These are phyloP conservation scores for Psidium guajava DNA, from an alignment of 345 rosid genomes.

Conservation along the genomic window DNA sequence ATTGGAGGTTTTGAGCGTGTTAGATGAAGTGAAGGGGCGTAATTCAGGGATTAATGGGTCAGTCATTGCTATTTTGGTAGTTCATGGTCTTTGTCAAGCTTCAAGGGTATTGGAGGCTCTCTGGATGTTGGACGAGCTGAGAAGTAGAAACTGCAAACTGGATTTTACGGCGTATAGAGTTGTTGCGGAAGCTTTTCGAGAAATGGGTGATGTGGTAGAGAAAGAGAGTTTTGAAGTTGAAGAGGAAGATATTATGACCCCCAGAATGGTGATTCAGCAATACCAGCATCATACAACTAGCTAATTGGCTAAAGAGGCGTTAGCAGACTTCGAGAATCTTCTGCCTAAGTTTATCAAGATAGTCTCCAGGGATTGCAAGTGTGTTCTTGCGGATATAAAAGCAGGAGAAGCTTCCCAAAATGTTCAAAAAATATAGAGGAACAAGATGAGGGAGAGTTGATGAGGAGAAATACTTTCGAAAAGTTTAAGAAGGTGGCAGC, in stretches of 20 bases:
- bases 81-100: constrained; percentile 58
- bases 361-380: constrained; percentile 95
- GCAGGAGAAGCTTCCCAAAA: constrained; percentile 33
- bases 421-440: constrained; percentile 34
- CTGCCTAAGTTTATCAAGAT: constrained; percentile 80
- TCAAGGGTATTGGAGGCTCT: constrained; percentile 55
- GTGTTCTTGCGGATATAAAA: constrained; percentile 70
- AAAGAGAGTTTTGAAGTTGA: constrained; percentile 60
- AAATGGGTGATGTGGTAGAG: constrained; percentile 37
- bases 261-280: constrained; percentile 94
- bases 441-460: constrained; percentile 41
- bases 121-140: constrained; percentile 55
- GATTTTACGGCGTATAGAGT: constrained; percentile 87
- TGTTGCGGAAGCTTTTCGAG: constrained; percentile 60
- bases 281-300: constrained; percentile 90
- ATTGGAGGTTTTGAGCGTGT: constrained; percentile 24
- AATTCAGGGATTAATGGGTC: constrained; percentile 50
- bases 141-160: constrained; percentile 64
- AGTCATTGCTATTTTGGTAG: constrained; percentile 49
- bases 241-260: constrained; percentile 76
- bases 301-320: constrained; percentile 74
- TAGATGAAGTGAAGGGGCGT: constrained; percentile 35
- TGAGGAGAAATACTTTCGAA: constrained; percentile 67
- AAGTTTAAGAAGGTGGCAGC: constrained; percentile 88
- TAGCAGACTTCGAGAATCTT: constrained; percentile 65